Conservation (phyloP, 805 yeast species). For the Starmera amethionina region DNA sequence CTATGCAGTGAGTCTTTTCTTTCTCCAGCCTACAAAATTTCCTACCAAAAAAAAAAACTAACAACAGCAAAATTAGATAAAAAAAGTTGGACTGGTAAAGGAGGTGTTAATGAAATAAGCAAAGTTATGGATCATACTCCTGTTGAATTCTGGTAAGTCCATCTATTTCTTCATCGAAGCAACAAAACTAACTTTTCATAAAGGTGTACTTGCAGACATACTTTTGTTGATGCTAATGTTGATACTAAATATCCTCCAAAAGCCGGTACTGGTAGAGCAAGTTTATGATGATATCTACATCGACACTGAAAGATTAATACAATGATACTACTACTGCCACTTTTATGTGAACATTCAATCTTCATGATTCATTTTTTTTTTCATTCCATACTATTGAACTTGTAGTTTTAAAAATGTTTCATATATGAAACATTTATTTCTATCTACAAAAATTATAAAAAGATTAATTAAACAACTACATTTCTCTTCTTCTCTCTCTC, state of each 20-base stretch:
- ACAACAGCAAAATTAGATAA: conserved; percentile 19
- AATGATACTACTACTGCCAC: too few relatives aligned
- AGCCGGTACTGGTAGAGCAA: conserved; percentile 53
- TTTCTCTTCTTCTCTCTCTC: too few relatives aligned
- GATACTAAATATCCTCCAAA: conserved; percentile 43
- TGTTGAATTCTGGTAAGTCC: conserved; percentile 23
- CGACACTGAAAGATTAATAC: too few relatives aligned
- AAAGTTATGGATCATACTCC: conserved; percentile 47
- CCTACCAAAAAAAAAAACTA: background rate
- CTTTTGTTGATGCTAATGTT: conserved; percentile 23
- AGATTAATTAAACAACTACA: too few relatives aligned
- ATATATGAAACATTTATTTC: too few relatives aligned
- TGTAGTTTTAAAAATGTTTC: too few relatives aligned
- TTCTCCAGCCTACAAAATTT: too few relatives aligned
- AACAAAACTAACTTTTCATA: conserved; percentile 20
- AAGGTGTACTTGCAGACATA: conserved; percentile 39
- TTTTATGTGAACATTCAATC: too few relatives aligned
- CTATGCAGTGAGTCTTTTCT: conserved; percentile 2
- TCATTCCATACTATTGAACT: too few relatives aligned
- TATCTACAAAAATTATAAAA: too few relatives aligned
- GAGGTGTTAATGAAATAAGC: conserved; percentile 21
- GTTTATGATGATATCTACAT: conserved; percentile 8
- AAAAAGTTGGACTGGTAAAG: conserved; percentile 61
- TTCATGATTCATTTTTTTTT: too few relatives aligned
- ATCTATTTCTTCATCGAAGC: too few relatives aligned